Conservation (phyloP, 176 grass and related monocot genomes). For the Luzula sylvatica region DNA sequence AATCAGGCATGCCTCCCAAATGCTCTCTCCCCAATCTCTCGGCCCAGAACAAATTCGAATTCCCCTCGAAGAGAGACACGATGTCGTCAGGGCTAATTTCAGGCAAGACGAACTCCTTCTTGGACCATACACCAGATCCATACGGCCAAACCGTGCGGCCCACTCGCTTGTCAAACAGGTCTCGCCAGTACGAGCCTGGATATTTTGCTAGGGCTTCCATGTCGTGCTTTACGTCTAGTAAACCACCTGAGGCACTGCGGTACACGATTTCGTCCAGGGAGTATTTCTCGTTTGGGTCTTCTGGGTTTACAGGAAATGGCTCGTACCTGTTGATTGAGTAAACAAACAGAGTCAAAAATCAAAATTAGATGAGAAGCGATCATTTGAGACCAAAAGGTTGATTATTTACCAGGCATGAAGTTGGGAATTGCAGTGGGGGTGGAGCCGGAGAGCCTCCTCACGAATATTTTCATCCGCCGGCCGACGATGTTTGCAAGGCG, state of each 20-base stretch:
- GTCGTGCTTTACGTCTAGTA: conserved; percentile 88
- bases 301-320: conserved; percentile 35
- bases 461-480: conserved; percentile 79
- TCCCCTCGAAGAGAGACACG: conserved; percentile 94
- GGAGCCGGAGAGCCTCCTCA: conserved; percentile 64
- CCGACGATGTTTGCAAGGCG: conserved; percentile 35
- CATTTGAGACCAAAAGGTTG: too few relatives aligned
- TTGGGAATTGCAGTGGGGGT: conserved; percentile 15
- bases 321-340: conserved; percentile 26
- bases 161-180: conserved; percentile 78
- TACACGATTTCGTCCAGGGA: conserved; percentile 95
- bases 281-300: conserved; percentile 54
- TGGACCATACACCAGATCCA: conserved; percentile 94
- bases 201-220: conserved; percentile 45
- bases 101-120: conserved; percentile 96
- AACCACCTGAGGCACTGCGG: conserved; percentile 64
- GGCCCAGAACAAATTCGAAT: conserved; percentile 98
- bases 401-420: conserved; percentile 46
- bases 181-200: conserved; percentile 77
- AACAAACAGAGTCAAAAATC: too few relatives aligned
- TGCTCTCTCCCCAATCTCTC: conserved; percentile 83
- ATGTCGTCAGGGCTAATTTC: conserved; percentile 76
- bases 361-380: too few relatives aligned
- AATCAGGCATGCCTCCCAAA: conserved; percentile 77
- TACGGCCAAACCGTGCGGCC: conserved; percentile 82